Conservation (phyloP, 1,139 yeast genomes). For the Hyphopichia buzzinii region DNA sequence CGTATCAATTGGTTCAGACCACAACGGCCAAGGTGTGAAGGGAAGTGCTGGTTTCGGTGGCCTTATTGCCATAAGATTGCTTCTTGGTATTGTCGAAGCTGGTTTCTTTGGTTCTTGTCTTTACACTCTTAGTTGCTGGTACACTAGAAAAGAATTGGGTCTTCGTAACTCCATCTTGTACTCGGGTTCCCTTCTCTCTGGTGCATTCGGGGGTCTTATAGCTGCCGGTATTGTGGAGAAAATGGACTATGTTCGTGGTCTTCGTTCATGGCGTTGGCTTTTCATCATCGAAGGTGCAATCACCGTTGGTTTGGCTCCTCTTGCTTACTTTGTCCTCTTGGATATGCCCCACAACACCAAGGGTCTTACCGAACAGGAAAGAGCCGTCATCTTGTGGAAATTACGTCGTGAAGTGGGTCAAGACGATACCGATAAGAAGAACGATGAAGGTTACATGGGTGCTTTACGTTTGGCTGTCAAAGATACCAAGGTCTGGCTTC, state of each 20-base stretch:
- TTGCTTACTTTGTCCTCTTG: constrained; percentile 64
- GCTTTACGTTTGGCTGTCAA: constrained; percentile 39
- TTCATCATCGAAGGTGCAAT: constrained; percentile 72
- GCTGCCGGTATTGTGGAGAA: constrained; percentile 43
- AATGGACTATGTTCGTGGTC: constrained; percentile 37
- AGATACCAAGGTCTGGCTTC: constrained; percentile 47
- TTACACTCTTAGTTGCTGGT: constrained; percentile 48
- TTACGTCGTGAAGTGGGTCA: constrained; percentile 39
- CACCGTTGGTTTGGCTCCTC: constrained; percentile 56
- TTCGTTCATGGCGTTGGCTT: constrained; percentile 69
- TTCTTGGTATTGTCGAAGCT: constrained; percentile 57
- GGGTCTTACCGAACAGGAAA: constrained; percentile 50
- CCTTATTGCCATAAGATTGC: constrained; percentile 45
- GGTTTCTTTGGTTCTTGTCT: constrained; percentile 58
- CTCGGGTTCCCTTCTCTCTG: constrained; percentile 69
- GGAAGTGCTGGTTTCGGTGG: constrained; percentile 34
- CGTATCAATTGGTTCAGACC: background rate
- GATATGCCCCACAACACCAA: constrained; percentile 63
- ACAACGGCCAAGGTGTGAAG: constrained; percentile 11
- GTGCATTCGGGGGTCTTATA: constrained; percentile 80
- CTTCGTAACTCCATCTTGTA: constrained; percentile 58
- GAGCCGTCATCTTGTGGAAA: constrained; percentile 46
- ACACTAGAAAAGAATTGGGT: constrained; percentile 46
- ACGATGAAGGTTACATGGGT: constrained; percentile 32
- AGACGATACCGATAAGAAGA: constrained; percentile 36